Conservation (phyloP, 2,329 filamentous ascomycete species). For the Talaromyces sp. region DNA sequence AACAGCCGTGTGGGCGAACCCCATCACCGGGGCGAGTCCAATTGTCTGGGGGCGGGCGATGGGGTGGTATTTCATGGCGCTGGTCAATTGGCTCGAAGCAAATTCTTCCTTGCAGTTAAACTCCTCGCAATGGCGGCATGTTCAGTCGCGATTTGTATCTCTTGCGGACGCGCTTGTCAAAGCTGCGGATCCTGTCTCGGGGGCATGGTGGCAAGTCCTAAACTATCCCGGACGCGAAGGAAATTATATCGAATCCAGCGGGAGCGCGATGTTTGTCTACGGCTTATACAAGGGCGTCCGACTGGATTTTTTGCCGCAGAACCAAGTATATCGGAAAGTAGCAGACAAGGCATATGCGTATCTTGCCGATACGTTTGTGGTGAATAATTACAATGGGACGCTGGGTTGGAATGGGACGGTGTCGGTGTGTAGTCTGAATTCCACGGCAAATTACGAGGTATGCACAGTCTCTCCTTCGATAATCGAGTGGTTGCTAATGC, state of each 20-base stretch:
- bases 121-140: slow-evolving; percentile 31
- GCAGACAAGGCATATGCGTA: slow-evolving; percentile 46
- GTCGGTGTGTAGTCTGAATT: slow-evolving; percentile 50
- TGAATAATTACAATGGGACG: slow-evolving; percentile 47
- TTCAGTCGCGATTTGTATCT: slow-evolving; percentile 40
- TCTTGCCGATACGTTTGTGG: slow-evolving; percentile 47
- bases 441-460: slow-evolving; percentile 51
- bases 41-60: slow-evolving; percentile 54
- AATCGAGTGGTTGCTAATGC: slow-evolving; percentile 5
- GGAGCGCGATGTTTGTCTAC: slow-evolving; percentile 57
- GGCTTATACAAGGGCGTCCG: slow-evolving; percentile 49
- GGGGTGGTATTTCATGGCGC: slow-evolving; percentile 54
- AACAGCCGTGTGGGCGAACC: slow-evolving; percentile 52
- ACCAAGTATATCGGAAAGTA: slow-evolving; percentile 36
- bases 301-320: slow-evolving; percentile 31
- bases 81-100: slow-evolving; percentile 51
- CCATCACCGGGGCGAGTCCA: slow-evolving; percentile 49
- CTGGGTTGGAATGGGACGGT: slow-evolving; percentile 54
- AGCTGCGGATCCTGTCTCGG: slow-evolving; percentile 42
- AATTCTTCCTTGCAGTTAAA: slow-evolving; percentile 37
- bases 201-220: slow-evolving; percentile 60
- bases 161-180: slow-evolving; percentile 43
- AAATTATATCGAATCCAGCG: slow-evolving; percentile 61
- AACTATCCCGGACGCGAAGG: slow-evolving; percentile 48
- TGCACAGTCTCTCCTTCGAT: background rate